Evolutionary conservation across 2,329 filamentous ascomycete genomes (phyloP), one percentile per base, ranked within the genome.

Genomic region (Neonectria coccinea): DNA sequence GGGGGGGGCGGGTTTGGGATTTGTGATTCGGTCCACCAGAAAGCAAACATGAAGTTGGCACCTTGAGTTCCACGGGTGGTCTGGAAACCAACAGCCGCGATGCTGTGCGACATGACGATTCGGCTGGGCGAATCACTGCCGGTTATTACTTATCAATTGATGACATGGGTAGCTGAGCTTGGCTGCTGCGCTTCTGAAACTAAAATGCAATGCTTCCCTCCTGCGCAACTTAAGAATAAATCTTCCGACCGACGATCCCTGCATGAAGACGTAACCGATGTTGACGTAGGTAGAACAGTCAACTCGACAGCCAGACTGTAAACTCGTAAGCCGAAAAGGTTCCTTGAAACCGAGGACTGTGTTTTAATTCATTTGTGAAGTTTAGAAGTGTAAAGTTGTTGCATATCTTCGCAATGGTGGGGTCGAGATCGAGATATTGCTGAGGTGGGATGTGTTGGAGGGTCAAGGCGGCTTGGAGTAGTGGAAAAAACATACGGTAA

Each of bases 401-500:
- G 14, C 50, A 22, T 45, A 39, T 48, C 8, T 33, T 36, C 16
- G 20, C 25, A 12, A 18, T 41, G 39, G 27, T n/a, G 27, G 53
- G 31, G 22, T 18, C 27, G 31, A n/a, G 20, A 25, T 42, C 20
- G 31, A 20, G 25, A 12, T 22, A 10, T 52, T 27, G 9, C 14
- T n/a, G 18, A 51, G 11, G 33, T 20, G 60, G 20, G 27, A 62
- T 51, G 31, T 44, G 18, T 36, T 33, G 51, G 20, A 22, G 22
- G 51, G 14, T 10, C 4, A 41, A 22, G 12, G 25, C 5, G 16
- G 27, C 39, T 51, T 31, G 12, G 27, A 42, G 14, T 8, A 39
- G 36, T 29, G 36, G 16, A 8, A 22, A 22, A 54, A 62, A 58
- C 60, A 39, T 63, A 59, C 60, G 60, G 59, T 51, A 36, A 55